phyloP scores from a whole-genome alignment of 129 eudicot species.

The Flaveria bidentis region DNA sequence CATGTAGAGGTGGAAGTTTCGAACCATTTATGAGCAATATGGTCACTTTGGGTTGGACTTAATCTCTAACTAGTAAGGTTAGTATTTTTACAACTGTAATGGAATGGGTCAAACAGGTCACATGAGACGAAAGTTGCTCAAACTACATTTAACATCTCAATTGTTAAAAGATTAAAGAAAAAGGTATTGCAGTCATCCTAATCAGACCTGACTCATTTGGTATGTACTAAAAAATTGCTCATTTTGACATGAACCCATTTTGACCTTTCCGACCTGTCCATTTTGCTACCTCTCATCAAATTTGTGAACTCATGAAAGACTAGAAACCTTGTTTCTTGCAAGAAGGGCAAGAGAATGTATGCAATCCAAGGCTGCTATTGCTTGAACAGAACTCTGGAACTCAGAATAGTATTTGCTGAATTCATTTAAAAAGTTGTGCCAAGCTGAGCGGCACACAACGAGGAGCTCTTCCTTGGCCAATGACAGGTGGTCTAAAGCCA shows the following conservation, averaged over 20 bases:
- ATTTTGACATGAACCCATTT: background rate
- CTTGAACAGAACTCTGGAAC: conserved; percentile 89
- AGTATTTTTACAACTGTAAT: background rate
- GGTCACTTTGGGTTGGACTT: background rate
- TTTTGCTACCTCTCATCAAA: background rate
- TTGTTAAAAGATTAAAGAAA: background rate
- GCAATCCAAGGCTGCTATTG: conserved; percentile 91
- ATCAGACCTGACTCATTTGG: background rate
- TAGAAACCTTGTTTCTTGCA: conserved; percentile 73
- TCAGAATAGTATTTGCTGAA: conserved; percentile 68
- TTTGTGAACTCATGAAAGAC: background rate
- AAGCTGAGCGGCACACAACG: conserved; percentile 65
- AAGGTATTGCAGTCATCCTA: background rate
- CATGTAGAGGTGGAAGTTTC: background rate
- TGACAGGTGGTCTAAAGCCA: conserved; percentile 65
- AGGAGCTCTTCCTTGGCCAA: conserved; percentile 76
- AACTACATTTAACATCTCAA: background rate
- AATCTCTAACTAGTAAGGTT: background rate
- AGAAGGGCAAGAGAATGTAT: conserved; percentile 79
- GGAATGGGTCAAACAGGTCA: background rate
- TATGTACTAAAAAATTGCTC: background rate
- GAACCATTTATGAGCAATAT: background rate
- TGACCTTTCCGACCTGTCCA: background rate
- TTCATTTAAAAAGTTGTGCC: conserved; percentile 70
- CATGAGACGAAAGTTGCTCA: background rate